These are phyloP conservation scores for Geranium brycei DNA, from an alignment of 345 rosid species.

Conservation along the genomic window DNA sequence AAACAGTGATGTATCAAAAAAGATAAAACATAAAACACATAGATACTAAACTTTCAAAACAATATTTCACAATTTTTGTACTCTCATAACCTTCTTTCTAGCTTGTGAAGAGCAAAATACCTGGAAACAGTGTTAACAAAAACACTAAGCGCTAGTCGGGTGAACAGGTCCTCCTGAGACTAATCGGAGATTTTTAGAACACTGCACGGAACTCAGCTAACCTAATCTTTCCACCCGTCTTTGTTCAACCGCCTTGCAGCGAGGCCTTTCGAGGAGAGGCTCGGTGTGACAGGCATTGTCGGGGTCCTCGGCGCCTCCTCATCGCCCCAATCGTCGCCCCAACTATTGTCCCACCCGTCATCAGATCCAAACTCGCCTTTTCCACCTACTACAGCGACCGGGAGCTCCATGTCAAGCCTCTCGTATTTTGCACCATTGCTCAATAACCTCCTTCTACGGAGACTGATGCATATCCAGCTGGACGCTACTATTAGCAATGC, in stretches of 20 bases:
- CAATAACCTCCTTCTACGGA: constrained; percentile 20
- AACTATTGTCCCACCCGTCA: constrained; percentile 66
- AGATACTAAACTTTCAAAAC: too few relatives aligned
- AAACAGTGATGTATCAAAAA: too few relatives aligned
- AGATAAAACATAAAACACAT: too few relatives aligned
- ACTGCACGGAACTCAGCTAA: too few relatives aligned
- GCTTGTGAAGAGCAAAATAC: too few relatives aligned
- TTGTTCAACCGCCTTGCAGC: constrained; percentile 58
- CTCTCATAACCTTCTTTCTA: too few relatives aligned
- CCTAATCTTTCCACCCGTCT: constrained; percentile 81
- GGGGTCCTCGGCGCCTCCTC: constrained; percentile 66
- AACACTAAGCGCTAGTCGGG: too few relatives aligned
- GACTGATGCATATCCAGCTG: constrained; percentile 27
- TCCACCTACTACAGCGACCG: constrained; percentile 17
- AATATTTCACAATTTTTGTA: too few relatives aligned
- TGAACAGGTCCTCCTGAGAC: too few relatives aligned
- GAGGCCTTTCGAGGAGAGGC: constrained; percentile 58
- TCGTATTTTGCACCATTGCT: constrained; percentile 32
- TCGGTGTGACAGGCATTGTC: constrained; percentile 48
- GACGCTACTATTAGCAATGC: constrained; percentile 33
- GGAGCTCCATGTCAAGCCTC: constrained; percentile 52
- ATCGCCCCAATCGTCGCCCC: constrained; percentile 75
- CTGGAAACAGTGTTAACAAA: too few relatives aligned
- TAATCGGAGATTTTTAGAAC: too few relatives aligned
- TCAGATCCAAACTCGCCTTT: constrained; percentile 20